Evolutionary conservation across 345 rosid genomes (phyloP).

Genomic region (Pugionium cornutum): DNA sequence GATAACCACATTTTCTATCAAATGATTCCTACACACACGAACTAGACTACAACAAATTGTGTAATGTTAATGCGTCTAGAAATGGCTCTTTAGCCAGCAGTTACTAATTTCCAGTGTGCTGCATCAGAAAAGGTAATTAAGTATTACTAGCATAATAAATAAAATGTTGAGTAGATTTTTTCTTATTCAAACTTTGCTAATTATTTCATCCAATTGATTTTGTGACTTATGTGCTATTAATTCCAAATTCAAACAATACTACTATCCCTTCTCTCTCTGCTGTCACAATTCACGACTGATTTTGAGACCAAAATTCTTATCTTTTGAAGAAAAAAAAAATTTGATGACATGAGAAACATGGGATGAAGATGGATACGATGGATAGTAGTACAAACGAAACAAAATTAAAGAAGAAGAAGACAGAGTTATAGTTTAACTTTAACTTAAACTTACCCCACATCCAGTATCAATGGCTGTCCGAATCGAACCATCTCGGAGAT

Average conservation of each 20-base stretch:
- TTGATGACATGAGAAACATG: no score
- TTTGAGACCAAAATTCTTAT: not conserved
- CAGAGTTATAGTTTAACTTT: not conserved
- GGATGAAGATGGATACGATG: no score
- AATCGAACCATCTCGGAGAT: conserved; percentile 71
- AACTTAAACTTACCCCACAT: conserved; percentile 70
- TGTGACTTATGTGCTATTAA: not conserved
- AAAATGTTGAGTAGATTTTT: not conserved
- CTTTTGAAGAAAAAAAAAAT: no score
- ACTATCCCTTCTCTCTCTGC: conserved; percentile 10
- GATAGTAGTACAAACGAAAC: no score
- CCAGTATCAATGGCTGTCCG: conserved; percentile 96
- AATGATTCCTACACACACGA: not conserved
- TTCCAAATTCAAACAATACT: conserved; percentile 10
- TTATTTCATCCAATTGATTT: conserved; percentile 11
- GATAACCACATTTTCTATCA: conserved; percentile 6
- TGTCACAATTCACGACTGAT: conserved; percentile 6
- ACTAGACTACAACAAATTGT: no score
- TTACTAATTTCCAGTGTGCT: not conserved
- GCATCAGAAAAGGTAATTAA: no score
- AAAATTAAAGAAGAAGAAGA: conserved; percentile 2
- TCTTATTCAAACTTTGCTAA: not conserved
- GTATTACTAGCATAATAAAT: no score
- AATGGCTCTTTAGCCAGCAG: conserved; percentile 5
- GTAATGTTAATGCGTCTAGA: no score